A percentile compares a stretch with the other conserved stretches of the same genome.
Evolutionary conservation across 768 basidiomycete genomes (phyloP).

Genomic region (Boletus sp.): DNA sequence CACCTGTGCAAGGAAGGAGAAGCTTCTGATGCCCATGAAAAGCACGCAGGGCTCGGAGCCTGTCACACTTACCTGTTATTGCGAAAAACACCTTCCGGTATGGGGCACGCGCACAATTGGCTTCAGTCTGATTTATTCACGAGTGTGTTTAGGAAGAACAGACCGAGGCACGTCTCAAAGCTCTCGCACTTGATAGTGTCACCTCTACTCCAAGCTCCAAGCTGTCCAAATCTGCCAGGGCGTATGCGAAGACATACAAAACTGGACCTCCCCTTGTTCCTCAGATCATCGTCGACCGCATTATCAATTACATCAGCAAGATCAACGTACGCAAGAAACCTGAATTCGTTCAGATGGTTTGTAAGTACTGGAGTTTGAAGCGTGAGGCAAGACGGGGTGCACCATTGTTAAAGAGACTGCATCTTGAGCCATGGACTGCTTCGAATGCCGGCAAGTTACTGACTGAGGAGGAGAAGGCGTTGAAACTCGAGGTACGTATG

Average conservation of each 20-base stretch:
- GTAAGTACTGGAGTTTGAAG: conserved; percentile 97
- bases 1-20: conserved; percentile 88
- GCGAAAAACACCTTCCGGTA: conserved; percentile 90
- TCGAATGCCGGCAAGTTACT: conserved; percentile 57
- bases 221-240: conserved; percentile 76
- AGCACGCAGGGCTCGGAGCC: conserved; percentile 71
- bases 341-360: conserved; percentile 74
- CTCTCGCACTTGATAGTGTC: conserved; percentile 44
- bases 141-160: conserved; percentile 55
- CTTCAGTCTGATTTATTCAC: neutral
- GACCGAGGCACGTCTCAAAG: conserved; percentile 56
- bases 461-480: conserved; percentile 77
- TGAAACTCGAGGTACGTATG: conserved; percentile 72
- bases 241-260: conserved; percentile 89
- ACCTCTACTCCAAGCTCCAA: conserved; percentile 41
- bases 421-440: conserved; percentile 97
- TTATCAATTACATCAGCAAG: conserved; percentile 69
- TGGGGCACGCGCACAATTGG: conserved; percentile 21
- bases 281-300: conserved; percentile 72
- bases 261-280: conserved; percentile 93
- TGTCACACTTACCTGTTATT: conserved; percentile 72
- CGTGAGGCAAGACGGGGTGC: conserved; percentile 91
- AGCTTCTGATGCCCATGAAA: conserved; percentile 85
- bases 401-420: conserved; percentile 86
- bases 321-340: conserved; percentile 70